phyloP scores from a whole-genome alignment of 2,329 filamentous ascomycete genomes.

The Calonectria ilicicola region DNA sequence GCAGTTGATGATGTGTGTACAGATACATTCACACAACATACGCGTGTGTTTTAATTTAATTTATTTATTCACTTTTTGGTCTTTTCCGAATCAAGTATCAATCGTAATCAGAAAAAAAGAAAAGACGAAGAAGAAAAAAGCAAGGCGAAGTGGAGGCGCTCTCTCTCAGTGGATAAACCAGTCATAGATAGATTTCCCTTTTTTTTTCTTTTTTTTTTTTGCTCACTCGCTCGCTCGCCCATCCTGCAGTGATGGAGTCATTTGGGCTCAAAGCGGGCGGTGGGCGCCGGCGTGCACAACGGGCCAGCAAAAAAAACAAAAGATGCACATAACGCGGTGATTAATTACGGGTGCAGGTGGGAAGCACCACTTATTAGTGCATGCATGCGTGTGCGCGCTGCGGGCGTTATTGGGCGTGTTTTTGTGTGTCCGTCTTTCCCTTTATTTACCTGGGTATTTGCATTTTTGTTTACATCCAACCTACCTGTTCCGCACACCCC shows the following conservation, averaged over 20 bases:
- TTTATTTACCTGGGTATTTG: slow-evolving; percentile 22
- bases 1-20: too few relatives aligned
- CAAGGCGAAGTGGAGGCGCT: neutral
- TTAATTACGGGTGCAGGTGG: neutral
- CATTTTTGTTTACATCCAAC: slow-evolving; percentile 42
- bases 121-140: neutral
- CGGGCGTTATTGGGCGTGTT: neutral
- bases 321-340: neutral
- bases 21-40: too few relatives aligned
- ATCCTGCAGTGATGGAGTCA: slow-evolving; percentile 8
- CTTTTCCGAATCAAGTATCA: neutral
- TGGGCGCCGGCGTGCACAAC: neutral
- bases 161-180: neutral
- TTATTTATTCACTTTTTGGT: neutral
- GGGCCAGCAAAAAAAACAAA: neutral
- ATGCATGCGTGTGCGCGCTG: neutral
- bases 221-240: neutral
- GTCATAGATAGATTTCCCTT: too few relatives aligned
- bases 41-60: neutral
- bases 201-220: neutral
- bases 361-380: neutral
- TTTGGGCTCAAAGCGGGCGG: slow-evolving; percentile 5
- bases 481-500: slow-evolving; percentile 18
- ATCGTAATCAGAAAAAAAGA: neutral
- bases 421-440: slow-evolving; percentile 11